Percentiles rank a stretch among this genome's conserved stretches.
These are phyloP conservation scores for Erythrobasidium hasegawianum DNA, from an alignment of 1,284 basidiomycete genomes.

Conservation along the genomic window DNA sequence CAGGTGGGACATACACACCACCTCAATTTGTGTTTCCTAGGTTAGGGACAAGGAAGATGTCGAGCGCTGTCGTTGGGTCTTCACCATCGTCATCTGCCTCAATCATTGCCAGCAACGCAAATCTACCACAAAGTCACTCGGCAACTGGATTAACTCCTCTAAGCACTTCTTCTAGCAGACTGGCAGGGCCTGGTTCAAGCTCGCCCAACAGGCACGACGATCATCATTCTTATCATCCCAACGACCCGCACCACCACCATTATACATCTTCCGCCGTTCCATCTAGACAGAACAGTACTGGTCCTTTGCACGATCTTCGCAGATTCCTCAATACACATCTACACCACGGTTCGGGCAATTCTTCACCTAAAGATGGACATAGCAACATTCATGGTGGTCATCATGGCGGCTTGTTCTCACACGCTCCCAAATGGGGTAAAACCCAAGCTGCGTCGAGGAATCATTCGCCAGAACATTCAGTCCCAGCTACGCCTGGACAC, in stretches of 20 bases:
- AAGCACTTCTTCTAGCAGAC: not conserved
- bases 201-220: slow-evolving; percentile 3
- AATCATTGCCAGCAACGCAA: no score
- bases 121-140: no score
- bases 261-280: slow-evolving; percentile 12
- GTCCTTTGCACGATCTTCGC: slow-evolving; percentile 81
- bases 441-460: slow-evolving; percentile 32
- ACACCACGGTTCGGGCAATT: slow-evolving; percentile 56
- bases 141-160: no score
- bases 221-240: not conserved
- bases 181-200: slow-evolving; percentile 8
- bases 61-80: slow-evolving; percentile 8
- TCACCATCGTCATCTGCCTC: no score
- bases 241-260: no score
- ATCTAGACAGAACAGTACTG: slow-evolving; percentile 50
- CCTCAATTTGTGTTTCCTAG: slow-evolving; percentile 46
- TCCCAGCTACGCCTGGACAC: slow-evolving; percentile 37
- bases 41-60: slow-evolving; percentile 37
- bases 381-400: not conserved
- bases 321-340: slow-evolving; percentile 88
- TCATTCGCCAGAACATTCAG: slow-evolving; percentile 32
- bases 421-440: slow-evolving; percentile 28
- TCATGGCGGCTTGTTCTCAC: slow-evolving; percentile 10
- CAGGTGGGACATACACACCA: slow-evolving; percentile 42
- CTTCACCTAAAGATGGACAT: slow-evolving; percentile 38